phyloP scores from a whole-genome alignment of 345 rosid species.

The Sisymbrium altissimum region DNA sequence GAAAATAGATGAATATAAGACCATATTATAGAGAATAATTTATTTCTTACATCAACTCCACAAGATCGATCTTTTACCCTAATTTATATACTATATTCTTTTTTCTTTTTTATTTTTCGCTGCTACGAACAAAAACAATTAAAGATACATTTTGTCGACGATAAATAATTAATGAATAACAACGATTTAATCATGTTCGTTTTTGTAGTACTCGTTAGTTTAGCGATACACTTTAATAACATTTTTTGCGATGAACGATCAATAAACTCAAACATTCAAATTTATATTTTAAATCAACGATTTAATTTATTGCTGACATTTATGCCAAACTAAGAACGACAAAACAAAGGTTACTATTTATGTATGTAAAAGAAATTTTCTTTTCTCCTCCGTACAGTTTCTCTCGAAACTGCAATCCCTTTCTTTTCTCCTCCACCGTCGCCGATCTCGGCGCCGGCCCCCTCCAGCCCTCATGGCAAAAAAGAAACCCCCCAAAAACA shows the following conservation, averaged over 20 bases:
- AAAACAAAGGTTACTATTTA: no score
- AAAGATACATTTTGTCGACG: background rate
- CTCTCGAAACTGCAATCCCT: background rate
- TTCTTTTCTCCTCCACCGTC: background rate
- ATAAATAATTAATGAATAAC: background rate
- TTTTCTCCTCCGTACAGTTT: no score
- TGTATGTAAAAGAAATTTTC: no score
- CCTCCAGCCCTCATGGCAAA: background rate
- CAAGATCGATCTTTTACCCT: background rate
- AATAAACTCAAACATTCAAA: background rate
- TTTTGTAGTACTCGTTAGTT: background rate
- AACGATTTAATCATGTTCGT: background rate
- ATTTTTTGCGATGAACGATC: background rate
- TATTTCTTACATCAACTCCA: no score
- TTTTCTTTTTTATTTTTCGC: background rate
- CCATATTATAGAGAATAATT: no score
- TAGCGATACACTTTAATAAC: background rate
- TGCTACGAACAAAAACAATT: background rate
- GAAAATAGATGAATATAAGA: no score
- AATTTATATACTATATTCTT: background rate
- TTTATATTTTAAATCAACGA: no score
- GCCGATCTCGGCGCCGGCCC: background rate
- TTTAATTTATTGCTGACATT: background rate
- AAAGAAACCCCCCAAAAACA: background rate
- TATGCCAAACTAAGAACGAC: background rate